Conservation (phyloP, 2,329 filamentous ascomycete genomes). For the Pseudogymnoascus sp. region DNA sequence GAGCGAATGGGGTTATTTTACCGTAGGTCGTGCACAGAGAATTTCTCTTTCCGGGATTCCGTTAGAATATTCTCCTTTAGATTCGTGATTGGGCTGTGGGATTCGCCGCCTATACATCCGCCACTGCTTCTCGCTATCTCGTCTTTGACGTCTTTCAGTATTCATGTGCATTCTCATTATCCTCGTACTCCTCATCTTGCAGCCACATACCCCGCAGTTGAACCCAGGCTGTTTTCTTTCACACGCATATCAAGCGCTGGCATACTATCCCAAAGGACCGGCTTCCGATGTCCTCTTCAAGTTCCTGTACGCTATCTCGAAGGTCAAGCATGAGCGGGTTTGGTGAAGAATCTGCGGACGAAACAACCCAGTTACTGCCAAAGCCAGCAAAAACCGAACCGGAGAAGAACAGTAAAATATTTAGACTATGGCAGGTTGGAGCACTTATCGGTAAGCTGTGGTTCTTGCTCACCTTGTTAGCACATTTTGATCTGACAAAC, state of each 20-base stretch:
- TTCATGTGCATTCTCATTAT: neutral
- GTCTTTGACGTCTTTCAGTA: neutral
- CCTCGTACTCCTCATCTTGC: constrained; percentile 1
- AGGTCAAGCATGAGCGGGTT: neutral
- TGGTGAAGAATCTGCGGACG: constrained; percentile 16
- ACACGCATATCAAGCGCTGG: neutral
- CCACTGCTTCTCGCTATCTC: neutral
- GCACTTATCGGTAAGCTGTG: neutral
- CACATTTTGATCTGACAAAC: constrained; percentile 15
- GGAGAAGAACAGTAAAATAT: neutral
- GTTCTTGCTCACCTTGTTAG: neutral
- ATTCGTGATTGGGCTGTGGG: neutral
- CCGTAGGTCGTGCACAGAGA: neutral
- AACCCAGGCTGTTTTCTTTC: neutral
- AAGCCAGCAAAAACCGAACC: constrained; percentile 12
- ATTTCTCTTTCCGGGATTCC: neutral
- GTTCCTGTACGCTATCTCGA: neutral
- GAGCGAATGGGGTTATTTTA: neutral
- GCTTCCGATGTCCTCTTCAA: constrained; percentile 4
- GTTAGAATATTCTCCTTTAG: neutral
- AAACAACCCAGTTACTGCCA: constrained; percentile 18
- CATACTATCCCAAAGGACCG: neutral
- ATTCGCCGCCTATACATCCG: neutral
- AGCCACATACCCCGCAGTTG: constrained; percentile 1
- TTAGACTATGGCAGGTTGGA: neutral